A percentile compares a stretch with the other conserved stretches of the same genome.
Conservation (phyloP, 257 asterid genomes). For the Ilex asprella region DNA sequence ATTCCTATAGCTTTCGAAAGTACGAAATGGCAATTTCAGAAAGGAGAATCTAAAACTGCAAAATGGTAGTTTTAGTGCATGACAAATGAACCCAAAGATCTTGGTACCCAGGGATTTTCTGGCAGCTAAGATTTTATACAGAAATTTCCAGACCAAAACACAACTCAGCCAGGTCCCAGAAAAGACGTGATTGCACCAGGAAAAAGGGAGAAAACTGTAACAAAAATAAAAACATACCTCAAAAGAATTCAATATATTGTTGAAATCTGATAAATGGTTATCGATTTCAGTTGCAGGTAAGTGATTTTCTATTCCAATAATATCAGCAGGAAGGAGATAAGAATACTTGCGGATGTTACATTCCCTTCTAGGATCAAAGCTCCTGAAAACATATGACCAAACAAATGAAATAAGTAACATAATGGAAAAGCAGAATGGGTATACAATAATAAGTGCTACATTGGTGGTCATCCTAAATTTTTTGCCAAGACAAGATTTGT, state of each 20-base stretch:
- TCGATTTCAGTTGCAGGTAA: conserved; percentile 54
- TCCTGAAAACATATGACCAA: conserved; percentile 38
- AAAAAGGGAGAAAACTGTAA: conserved; percentile 8
- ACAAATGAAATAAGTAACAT: background rate
- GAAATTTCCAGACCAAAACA: too few species aligned
- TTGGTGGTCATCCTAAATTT: background rate
- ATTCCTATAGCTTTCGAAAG: too few species aligned
- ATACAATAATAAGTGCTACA: background rate
- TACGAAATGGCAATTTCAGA: too few species aligned
- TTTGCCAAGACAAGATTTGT: too few species aligned
- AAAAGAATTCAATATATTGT: conserved; percentile 56
- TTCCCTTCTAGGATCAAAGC: conserved; percentile 88
- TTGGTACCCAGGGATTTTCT: too few species aligned
- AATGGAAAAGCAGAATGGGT: background rate
- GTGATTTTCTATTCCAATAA: conserved; percentile 63
- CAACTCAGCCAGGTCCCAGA: too few species aligned
- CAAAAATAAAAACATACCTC: conserved; percentile 44
- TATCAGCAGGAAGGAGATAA: conserved; percentile 83
- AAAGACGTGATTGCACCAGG: too few species aligned
- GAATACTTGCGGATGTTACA: conserved; percentile 76
- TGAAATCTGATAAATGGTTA: conserved; percentile 58
- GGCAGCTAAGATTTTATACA: too few species aligned
- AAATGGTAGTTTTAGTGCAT: too few species aligned
- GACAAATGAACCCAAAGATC: too few species aligned
- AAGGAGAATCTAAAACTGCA: too few species aligned